These are phyloP conservation scores for Nicotiana tabacum DNA, from an alignment of 257 asterid genomes.

Conservation along the genomic window DNA sequence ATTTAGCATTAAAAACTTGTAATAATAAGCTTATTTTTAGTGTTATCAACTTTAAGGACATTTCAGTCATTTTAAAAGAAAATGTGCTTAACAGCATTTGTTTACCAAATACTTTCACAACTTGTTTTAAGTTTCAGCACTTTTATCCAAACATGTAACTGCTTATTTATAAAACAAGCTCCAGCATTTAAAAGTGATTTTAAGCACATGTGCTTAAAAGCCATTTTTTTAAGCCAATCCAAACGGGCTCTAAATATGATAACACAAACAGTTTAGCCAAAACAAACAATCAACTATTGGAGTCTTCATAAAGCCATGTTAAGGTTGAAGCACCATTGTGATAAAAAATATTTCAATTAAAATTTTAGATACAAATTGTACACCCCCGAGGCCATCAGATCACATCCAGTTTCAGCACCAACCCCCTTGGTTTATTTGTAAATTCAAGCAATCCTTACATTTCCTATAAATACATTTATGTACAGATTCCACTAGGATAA, in stretches of 20 bases:
- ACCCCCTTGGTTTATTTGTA: neutral
- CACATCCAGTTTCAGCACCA: neutral
- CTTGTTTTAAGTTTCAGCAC: too few species aligned
- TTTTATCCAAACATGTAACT: too few species aligned
- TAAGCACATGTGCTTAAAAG: too few species aligned
- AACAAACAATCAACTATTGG: neutral
- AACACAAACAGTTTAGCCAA: neutral
- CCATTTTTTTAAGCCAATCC: too few species aligned
- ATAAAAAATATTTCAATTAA: neutral
- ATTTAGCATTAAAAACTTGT: too few species aligned
- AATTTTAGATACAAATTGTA: neutral
- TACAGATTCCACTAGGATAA: neutral
- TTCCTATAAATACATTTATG: neutral
- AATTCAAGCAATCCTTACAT: neutral
- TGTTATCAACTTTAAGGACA: too few species aligned
- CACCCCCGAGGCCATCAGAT: neutral
- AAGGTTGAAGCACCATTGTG: neutral
- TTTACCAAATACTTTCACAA: too few species aligned
- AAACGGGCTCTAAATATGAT: neutral
- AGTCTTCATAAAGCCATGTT: neutral
- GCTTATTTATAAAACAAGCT: too few species aligned
- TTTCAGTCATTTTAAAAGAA: too few species aligned
- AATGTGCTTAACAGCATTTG: too few species aligned
- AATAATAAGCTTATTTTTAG: too few species aligned
- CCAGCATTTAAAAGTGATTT: too few species aligned